These are phyloP conservation scores for Stachybotrys echinatus DNA, from an alignment of 2,329 filamentous ascomycete genomes.

Conservation along the genomic window DNA sequence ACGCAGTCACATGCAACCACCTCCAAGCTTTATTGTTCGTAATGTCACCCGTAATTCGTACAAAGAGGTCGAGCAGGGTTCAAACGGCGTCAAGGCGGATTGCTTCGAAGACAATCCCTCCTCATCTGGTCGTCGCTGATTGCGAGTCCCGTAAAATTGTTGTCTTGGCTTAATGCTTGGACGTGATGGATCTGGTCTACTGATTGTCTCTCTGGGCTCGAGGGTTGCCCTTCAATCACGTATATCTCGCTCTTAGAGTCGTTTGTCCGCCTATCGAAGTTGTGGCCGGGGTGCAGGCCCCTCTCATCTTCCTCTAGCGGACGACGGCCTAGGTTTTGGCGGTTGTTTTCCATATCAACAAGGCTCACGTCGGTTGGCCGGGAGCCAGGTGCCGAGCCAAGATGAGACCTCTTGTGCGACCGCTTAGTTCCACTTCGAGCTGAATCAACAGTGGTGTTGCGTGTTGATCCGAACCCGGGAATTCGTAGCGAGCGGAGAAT, in stretches of 20 bases:
- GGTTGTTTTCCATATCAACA: constrained; percentile 12
- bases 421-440: background rate
- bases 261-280: constrained; percentile 9
- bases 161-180: constrained; percentile 24
- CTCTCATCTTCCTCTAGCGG: background rate
- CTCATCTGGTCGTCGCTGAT: background rate
- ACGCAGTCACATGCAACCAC: too few species aligned
- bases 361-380: constrained; percentile 32
- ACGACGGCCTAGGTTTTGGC: constrained; percentile 2
- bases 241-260: constrained; percentile 28
- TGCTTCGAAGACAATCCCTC: background rate
- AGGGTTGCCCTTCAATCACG: constrained; percentile 25
- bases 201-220: constrained; percentile 11
- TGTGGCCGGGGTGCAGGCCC: background rate
- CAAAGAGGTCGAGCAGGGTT: background rate
- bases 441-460: constrained; percentile 17
- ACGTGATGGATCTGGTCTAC: constrained; percentile 23
- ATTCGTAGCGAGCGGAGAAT: constrained; percentile 44
- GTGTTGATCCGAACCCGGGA: constrained; percentile 39
- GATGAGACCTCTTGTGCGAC: constrained; percentile 22
- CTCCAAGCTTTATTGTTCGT: too few species aligned
- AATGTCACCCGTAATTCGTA: too few species aligned
- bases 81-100: background rate
- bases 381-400: constrained; percentile 21
- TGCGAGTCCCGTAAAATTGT: constrained; percentile 9